Evolutionary conservation across 345 rosid genomes (phyloP), one percentile per base, ranked within the genome.

Genomic region (Dimocarpus longan): DNA sequence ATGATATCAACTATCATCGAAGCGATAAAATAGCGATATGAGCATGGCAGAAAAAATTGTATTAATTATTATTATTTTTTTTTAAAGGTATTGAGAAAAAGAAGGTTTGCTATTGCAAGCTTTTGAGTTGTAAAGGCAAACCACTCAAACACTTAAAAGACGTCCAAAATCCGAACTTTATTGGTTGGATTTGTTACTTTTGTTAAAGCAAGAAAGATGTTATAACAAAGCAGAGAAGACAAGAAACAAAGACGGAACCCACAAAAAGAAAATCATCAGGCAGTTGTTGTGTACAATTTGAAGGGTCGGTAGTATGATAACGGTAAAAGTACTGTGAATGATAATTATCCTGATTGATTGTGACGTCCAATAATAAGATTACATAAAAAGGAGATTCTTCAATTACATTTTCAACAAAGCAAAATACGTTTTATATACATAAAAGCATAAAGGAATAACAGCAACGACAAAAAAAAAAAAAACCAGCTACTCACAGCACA

Each of bases 111-210:
- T 32, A 32, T 32, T 32, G 37, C 37, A n/a, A 60, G 21, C 9
- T 43, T 40, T 0, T 69, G 75, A 74, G 66, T 3, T 62, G 79
- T 69, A 75, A 80, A 42, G 76, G 46, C n/a, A 13, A 78, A 71
- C 26, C 22, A 50, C 48, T 73, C 21, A 32, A 60, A 56, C 63
- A 22, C 40, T 28, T 10, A 3, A 2, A 32, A 32, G 37, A 32
- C 37, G 37, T 13, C 15, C 5, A 3, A 15, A 65, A 18, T 8
- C 37, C 68, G 7, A 16, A 26, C 8, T 65, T 15, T 5, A 11
- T 6, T 28, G 42, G 21, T 66, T 37, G 69, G 43, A 11, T 32
- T 66, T 66, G 21, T 66, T 32, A 44, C 50, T 10, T 68, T 59
- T 40, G 4, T 8, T 39, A 24, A 74, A 74, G 54, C 18, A 60